Evolutionary conservation across 1,284 basidiomycete species (phyloP).

Genomic region (Cryptococcus neoformans): DNA sequence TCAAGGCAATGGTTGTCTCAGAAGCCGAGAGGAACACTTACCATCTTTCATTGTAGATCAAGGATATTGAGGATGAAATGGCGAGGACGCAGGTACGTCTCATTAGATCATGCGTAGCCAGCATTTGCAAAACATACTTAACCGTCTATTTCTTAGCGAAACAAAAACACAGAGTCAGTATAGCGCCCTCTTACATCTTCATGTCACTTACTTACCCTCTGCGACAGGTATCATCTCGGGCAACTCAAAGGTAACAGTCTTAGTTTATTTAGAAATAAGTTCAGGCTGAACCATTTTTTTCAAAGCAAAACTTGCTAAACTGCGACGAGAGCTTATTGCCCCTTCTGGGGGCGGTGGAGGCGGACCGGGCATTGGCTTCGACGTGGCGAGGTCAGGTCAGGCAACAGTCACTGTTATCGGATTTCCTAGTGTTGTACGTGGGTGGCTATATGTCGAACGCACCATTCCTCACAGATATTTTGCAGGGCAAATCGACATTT

Average conservation of each 20-base stretch:
- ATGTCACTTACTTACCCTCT: too few species aligned
- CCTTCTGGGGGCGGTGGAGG: constrained; percentile 76
- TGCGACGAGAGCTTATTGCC: constrained; percentile 88
- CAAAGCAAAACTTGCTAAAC: constrained; percentile 91
- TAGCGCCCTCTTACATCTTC: background rate
- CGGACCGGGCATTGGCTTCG: constrained; percentile 85
- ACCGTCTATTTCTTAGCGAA: constrained; percentile 63
- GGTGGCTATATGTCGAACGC: background rate
- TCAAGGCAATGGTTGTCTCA: too few species aligned
- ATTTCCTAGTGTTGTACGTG: constrained; percentile 31
- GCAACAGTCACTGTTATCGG: constrained; percentile 96
- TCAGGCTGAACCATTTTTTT: constrained; percentile 20
- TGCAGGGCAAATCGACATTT: constrained; percentile 71
- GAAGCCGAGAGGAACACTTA: too few species aligned
- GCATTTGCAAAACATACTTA: background rate
- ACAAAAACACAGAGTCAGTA: constrained; percentile 64
- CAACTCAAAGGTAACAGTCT: constrained; percentile 68
- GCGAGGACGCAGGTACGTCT: constrained; percentile 43
- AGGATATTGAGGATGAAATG: constrained; percentile 52
- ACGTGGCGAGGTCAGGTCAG: constrained; percentile 93
- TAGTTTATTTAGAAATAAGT: too few species aligned
- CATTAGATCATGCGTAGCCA: background rate
- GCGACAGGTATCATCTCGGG: constrained; percentile 76
- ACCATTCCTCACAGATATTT: background rate
- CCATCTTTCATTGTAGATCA: constrained; percentile 31